Base-by-base conservation (phyloP, 257 asterid genomes). In the Nicotiana paniculata region DNA sequence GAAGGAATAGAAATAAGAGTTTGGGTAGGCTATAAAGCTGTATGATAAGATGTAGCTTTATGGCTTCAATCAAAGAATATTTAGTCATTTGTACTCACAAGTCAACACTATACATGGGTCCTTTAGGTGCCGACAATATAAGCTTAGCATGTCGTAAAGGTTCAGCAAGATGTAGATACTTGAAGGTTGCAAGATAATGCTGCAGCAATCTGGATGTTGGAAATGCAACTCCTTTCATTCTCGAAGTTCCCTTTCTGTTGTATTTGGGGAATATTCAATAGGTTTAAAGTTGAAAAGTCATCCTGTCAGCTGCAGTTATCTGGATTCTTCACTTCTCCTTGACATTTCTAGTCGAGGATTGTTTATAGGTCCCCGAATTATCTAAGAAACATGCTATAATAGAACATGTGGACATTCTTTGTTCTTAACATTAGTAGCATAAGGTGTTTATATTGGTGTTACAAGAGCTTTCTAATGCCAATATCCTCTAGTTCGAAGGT, bases 141-240 rank as follows among this genome's bases (percentile, higher is more conserved):
- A 72, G 16, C 35, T 46, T 43, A 12, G 26, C 59, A 46, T 46
- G 21, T 72, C 3, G 10, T 21, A 72, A 46, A 46, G 37, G 59
- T 72, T 72, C 78, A 21, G 6, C 37, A 72, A 72, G 24, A 72
- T 46, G 21, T 12, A 35, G 78, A 70, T 46, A 72, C 37, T 70
- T 39, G 58, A 72, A 72, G 26, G 35, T 43, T 43, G 78, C 13
- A 21, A 35, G 58, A 70, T 70, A 70, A 43, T 43, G 58, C 58
- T 70, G 78, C 78, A 69, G 57, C 57, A 70, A 43, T 70, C 78
- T 70, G 55, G 33, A 70, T 63, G 58, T 70, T 72, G 6, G 21
- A 72, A 43, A 43, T 43, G 48, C 78, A 65, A 46, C 37, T 46
- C 35, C 13, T 24, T 70, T 43, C n/a, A 21, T 43, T 24, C 59